These are phyloP conservation scores for Fusarium sarcochroum DNA, from an alignment of 2,329 filamentous ascomycete genomes.

Conservation along the genomic window DNA sequence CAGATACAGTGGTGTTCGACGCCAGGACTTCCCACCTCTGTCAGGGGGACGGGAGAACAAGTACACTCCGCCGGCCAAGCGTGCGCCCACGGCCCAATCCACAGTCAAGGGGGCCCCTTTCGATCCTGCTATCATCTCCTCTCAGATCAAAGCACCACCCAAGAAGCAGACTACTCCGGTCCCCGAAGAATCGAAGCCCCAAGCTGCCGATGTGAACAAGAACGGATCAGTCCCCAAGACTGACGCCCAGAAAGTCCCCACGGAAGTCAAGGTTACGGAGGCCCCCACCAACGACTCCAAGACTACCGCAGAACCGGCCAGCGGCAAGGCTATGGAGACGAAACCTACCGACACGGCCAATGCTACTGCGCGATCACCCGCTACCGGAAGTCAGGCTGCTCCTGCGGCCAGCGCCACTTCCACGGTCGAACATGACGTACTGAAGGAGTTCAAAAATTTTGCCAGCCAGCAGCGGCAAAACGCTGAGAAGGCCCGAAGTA, in stretches of 20 bases:
- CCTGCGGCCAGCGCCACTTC: conserved; percentile 68
- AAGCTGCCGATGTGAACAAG: conserved; percentile 48
- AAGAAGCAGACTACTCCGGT: conserved; percentile 54
- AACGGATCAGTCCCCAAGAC: conserved; percentile 50
- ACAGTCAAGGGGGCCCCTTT: conserved; percentile 83
- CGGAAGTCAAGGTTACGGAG: conserved; percentile 50
- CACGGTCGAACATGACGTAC: conserved; percentile 73
- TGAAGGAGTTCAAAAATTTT: conserved; percentile 75
- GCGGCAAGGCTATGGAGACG: conserved; percentile 51
- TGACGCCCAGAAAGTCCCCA: conserved; percentile 45
- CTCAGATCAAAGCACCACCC: conserved; percentile 73
- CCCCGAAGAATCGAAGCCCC: conserved; percentile 47
- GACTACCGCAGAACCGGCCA: conserved; percentile 49
- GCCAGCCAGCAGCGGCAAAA: conserved; percentile 69
- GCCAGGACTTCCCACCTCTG: conserved; percentile 80
- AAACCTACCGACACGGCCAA: conserved; percentile 49
- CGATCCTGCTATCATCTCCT: conserved; percentile 91
- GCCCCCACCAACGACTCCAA: conserved; percentile 49
- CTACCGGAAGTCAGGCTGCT: conserved; percentile 58
- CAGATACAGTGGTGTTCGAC: conserved; percentile 92
- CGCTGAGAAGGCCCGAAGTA: conserved; percentile 69
- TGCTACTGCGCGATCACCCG: conserved; percentile 51
- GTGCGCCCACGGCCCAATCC: conserved; percentile 81
- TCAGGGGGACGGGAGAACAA: conserved; percentile 69
- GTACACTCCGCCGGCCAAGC: conserved; percentile 91